These are phyloP conservation scores for Ascocoryne sarcoides DNA, from an alignment of 2,329 filamentous ascomycete genomes.

Conservation along the genomic window DNA sequence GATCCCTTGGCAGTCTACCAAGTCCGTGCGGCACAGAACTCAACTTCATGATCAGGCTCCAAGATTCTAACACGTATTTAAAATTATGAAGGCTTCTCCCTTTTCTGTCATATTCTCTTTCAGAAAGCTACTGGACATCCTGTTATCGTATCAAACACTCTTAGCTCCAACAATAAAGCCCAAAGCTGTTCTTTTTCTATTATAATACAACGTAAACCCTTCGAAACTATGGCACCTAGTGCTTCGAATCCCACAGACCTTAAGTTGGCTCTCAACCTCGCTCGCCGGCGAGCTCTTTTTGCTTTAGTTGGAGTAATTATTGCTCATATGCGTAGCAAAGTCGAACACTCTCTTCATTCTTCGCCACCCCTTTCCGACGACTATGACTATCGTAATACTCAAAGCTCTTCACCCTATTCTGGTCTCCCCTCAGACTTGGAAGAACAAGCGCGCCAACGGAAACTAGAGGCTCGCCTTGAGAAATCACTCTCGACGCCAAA, in stretches of 20 bases:
- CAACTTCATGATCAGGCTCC: too few species aligned
- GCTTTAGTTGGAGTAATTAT: constrained; percentile 43
- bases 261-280: constrained; percentile 42
- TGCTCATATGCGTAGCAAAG: constrained; percentile 44
- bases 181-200: too few species aligned
- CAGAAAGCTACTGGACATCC: too few species aligned
- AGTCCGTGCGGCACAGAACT: too few species aligned
- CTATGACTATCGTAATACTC: constrained; percentile 3
- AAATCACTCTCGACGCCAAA: constrained; percentile 16
- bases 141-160: too few species aligned
- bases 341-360: constrained; percentile 33
- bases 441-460: constrained; percentile 11
- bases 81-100: too few species aligned
- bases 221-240: constrained; percentile 15
- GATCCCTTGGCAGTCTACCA: too few species aligned
- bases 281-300: constrained; percentile 42
- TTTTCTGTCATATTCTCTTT: too few species aligned
- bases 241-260: constrained; percentile 21
- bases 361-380: constrained; percentile 10
- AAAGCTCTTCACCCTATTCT: not conserved
- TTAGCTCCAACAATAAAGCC: too few species aligned
- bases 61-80: too few species aligned
- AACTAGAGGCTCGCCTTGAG: constrained; percentile 19
- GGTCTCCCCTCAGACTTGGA: constrained; percentile 6
- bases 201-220: too few species aligned